Conservation (phyloP, 2,329 filamentous ascomycete species). For the Fusarium transvaalense region DNA sequence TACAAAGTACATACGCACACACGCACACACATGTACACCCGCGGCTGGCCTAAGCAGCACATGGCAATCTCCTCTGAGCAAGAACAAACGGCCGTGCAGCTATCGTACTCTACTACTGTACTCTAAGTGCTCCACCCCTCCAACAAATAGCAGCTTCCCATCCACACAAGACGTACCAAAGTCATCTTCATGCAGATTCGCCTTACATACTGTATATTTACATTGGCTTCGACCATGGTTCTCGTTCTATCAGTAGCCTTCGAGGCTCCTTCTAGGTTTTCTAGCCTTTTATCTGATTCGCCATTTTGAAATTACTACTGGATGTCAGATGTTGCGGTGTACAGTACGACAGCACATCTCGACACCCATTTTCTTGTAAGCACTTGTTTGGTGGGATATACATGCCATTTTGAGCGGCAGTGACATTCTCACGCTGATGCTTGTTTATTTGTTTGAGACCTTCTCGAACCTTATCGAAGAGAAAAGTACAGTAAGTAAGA, state of each 20-base stretch:
- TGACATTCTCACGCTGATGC: neutral
- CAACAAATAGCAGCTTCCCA: neutral
- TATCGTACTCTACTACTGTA: neutral
- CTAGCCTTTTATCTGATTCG: conserved; percentile 24
- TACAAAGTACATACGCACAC: neutral
- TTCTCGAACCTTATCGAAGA: neutral
- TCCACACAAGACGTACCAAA: conserved; percentile 29
- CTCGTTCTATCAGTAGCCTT: conserved; percentile 15
- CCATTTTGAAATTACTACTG: neutral
- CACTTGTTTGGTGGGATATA: conserved; percentile 2
- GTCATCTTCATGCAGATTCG: conserved; percentile 28
- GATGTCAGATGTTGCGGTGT: conserved; percentile 23
- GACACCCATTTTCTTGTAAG: neutral
- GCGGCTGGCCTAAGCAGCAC: neutral
- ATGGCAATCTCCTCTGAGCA: neutral
- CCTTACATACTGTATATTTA: conserved; percentile 18
- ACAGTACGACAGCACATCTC: conserved; percentile 3
- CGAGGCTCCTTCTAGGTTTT: conserved; percentile 37
- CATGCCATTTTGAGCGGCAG: neutral
- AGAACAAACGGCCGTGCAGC: conserved; percentile 10
- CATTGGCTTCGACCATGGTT: conserved; percentile 35
- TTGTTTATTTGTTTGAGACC: neutral
- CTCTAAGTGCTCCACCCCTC: neutral
- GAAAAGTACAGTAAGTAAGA: too few species aligned
- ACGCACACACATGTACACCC: neutral